Conservation (phyloP, 176 grass and related monocot species). For the Raddia guianensis region DNA sequence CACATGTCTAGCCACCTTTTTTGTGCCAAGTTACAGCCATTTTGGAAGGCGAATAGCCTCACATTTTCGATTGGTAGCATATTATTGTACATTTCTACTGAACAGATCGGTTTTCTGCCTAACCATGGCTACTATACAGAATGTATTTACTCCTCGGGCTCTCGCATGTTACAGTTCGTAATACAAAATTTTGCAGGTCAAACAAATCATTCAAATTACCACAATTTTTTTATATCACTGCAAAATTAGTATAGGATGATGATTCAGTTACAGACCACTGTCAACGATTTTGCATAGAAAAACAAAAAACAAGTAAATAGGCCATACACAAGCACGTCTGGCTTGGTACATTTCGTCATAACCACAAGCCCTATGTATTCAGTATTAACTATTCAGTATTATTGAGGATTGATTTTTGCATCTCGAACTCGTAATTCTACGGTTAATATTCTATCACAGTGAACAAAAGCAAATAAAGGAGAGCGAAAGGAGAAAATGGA, state of each 20-base stretch:
- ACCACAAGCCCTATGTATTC: not conserved
- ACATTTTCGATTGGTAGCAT: too few relatives aligned
- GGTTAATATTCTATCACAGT: not conserved
- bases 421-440: not conserved
- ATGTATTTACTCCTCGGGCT: too few relatives aligned
- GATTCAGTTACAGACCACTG: not conserved
- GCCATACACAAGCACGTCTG: not conserved
- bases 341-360: not conserved
- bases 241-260: not conserved
- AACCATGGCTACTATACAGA: too few relatives aligned
- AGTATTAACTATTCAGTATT: not conserved
- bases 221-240: not conserved
- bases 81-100: too few relatives aligned
- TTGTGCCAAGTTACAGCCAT: too few relatives aligned
- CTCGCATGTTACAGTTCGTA: too few relatives aligned
- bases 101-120: too few relatives aligned
- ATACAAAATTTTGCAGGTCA: too few relatives aligned
- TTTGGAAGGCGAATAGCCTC: too few relatives aligned
- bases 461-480: not conserved
- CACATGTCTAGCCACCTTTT: too few relatives aligned
- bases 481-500: not conserved
- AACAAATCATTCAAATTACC: too few relatives aligned
- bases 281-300: not conserved
- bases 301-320: not conserved
- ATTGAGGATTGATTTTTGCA: not conserved